phyloP scores from a whole-genome alignment of 2,329 filamentous ascomycete genomes.

The Coniochaeta ligniaria region DNA sequence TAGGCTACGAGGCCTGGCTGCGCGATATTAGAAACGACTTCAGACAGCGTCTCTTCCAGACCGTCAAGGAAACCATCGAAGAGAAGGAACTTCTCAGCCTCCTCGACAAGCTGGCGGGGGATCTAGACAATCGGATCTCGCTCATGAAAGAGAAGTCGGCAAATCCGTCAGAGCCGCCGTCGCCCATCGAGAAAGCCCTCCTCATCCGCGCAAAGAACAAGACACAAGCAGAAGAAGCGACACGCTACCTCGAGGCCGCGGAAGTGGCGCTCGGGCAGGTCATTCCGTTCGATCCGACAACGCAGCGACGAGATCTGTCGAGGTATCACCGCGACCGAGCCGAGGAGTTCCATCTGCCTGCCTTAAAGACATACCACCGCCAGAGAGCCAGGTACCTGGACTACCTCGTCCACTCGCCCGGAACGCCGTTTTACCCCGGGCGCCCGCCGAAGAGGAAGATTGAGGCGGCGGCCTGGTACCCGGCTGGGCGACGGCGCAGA shows the following conservation, averaged over 20 bases:
- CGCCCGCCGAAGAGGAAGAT: neutral
- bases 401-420: neutral
- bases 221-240: neutral
- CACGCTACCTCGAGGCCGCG: neutral
- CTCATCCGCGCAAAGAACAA: neutral
- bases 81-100: too few species aligned
- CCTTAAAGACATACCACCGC: neutral
- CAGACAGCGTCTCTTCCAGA: neutral
- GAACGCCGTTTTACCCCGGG: neutral
- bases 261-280: neutral
- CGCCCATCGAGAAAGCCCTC: neutral
- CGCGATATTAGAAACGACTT: neutral
- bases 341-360: neutral
- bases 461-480: neutral
- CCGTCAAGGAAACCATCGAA: neutral
- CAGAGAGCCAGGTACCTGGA: neutral
- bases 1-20: neutral
- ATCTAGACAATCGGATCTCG: neutral
- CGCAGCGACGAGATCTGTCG: neutral
- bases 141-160: neutral
- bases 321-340: neutral
- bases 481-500: neutral
- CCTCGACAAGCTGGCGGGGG: neutral
- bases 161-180: neutral
- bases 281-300: neutral